Percentiles rank a stretch among this genome's conserved stretches.
Evolutionary conservation across 2,329 filamentous ascomycete species (phyloP).

Genomic region (Parastagonospora avenae): DNA sequence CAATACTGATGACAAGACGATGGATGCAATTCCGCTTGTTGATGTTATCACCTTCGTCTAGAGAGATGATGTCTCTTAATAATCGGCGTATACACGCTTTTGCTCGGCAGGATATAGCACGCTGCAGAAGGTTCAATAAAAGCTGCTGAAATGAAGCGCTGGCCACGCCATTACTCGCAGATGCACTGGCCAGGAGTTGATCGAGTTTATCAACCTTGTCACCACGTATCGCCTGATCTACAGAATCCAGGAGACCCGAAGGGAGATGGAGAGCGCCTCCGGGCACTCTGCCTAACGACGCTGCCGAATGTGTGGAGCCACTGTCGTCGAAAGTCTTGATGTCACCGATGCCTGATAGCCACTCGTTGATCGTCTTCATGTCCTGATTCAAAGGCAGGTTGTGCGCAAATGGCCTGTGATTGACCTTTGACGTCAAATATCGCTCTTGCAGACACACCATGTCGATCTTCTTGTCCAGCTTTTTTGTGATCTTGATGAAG

Average conservation of each 20-base stretch:
- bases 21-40: conserved; percentile 94
- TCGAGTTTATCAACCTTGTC: conserved; percentile 66
- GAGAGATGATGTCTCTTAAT: conserved; percentile 68
- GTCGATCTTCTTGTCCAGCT: conserved; percentile 92
- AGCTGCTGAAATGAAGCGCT: conserved; percentile 65
- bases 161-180: conserved; percentile 54
- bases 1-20: conserved; percentile 88
- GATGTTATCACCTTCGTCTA: conserved; percentile 89
- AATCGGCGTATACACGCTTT: conserved; percentile 74
- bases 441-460: conserved; percentile 76
- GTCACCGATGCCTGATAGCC: conserved; percentile 83
- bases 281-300: conserved; percentile 76
- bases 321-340: conserved; percentile 77
- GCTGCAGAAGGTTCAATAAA: conserved; percentile 80
- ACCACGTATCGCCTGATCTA: conserved; percentile 73
- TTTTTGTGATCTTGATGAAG: conserved; percentile 99
- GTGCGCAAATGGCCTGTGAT: conserved; percentile 84
- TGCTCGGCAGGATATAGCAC: conserved; percentile 73
- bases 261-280: conserved; percentile 77
- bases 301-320: conserved; percentile 69
- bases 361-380: conserved; percentile 80
- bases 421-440: conserved; percentile 90
- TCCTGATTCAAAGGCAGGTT: conserved; percentile 64
- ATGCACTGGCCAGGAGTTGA: conserved; percentile 63
- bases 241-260: conserved; percentile 67